Base-by-base conservation (phyloP, 768 basidiomycete species). In the Vishniacozyma victoriae region DNA sequence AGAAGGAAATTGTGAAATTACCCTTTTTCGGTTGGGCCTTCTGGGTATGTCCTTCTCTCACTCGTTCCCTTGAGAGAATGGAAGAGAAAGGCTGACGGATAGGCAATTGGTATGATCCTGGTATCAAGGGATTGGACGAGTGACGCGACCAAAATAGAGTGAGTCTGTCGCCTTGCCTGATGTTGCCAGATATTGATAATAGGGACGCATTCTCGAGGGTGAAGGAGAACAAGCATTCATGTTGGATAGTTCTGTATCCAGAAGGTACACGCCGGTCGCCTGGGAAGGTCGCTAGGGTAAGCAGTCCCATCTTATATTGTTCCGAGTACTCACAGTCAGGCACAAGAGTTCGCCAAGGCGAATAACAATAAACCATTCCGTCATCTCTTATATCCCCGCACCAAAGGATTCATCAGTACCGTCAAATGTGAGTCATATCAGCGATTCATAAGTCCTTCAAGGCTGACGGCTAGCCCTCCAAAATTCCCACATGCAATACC, bases 171-270 rank as follows among this genome's bases (percentile, higher is more conserved):
- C 40, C 16, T 15, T 36, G 13, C n/a, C 9, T 48, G 12, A 16
- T 31, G 12, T 6, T 47, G 23, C 6, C 12, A 6, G 41, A 4
- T 23, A 41, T 25, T 26, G 23, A 16, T 31, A 14, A 14, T 35
- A 64, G 62, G 33, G 33, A 45, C 44, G 53, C 62, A 2, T 61
- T 64, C 49, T 11, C 26, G 7, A 41, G 54, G 9, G 35, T 64
- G 41, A 60, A 58, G 25, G 20, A 26, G 19, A 64, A 61, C 29
- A 14, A 40, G 18, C 56, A 64, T 35, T 43, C 41, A 6, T 50
- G 46, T 18, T 64, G 62, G 62, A 61, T 64, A 15, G 41, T 64
- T 26, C 46, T 64, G 3, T 64, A 58, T 37, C 62, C 62, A 3
- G 62, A 64, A 42, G 62, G 62, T 2, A 64, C 62, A 0, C 26